Percentiles rank a stretch among this genome's conserved stretches.
These are phyloP conservation scores for Aspergillus unguis DNA, from an alignment of 2,329 filamentous ascomycete genomes.

Conservation along the genomic window DNA sequence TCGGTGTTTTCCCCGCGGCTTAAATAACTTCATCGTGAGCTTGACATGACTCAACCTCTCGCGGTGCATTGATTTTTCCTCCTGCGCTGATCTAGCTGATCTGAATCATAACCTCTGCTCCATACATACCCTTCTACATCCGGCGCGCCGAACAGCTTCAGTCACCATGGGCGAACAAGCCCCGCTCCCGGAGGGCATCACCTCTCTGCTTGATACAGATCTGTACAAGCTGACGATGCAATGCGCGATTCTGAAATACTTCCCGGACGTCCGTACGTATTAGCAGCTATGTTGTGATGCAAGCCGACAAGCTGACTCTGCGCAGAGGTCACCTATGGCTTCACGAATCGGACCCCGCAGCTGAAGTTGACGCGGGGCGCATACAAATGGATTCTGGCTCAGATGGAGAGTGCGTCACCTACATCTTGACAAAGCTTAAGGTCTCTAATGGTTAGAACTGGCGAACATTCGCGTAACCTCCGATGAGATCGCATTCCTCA, in stretches of 20 bases:
- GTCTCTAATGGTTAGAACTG: conserved; percentile 57
- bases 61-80: conserved; percentile 1
- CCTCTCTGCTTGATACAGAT: conserved; percentile 77
- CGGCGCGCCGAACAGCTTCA: too few species aligned
- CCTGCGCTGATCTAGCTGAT: neutral
- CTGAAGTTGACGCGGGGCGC: conserved; percentile 84
- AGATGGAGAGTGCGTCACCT: conserved; percentile 66
- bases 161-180: conserved; percentile 28
- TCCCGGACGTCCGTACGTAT: conserved; percentile 59
- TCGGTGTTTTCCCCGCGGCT: conserved; percentile 6
- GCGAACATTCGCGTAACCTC: conserved; percentile 73
- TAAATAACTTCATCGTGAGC: conserved; percentile 6
- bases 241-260: conserved; percentile 91
- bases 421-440: neutral
- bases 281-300: too few species aligned
- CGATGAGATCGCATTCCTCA: conserved; percentile 77
- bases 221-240: conserved; percentile 99
- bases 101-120: neutral
- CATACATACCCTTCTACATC: too few species aligned
- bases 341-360: conserved; percentile 91
- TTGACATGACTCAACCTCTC: conserved; percentile 4
- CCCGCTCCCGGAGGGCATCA: conserved; percentile 63
- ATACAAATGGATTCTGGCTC: conserved; percentile 78
- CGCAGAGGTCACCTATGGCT: conserved; percentile 76
- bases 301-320: conserved; percentile 6